These are phyloP conservation scores for Mallotus repandus DNA, from an alignment of 441 rosid species.

Conservation along the genomic window DNA sequence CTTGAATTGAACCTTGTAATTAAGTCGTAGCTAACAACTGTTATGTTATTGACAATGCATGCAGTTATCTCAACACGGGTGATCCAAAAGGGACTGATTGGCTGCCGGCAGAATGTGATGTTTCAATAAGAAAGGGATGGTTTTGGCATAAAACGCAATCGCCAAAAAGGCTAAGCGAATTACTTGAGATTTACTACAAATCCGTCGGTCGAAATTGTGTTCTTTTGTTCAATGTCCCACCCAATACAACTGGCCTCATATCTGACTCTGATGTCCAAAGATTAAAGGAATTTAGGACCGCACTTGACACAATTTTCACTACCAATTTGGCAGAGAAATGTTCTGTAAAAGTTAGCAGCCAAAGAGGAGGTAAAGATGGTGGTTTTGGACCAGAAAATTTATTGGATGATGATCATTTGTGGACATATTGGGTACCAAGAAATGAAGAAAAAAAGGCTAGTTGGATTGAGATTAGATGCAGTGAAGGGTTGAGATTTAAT, in stretches of 20 bases:
- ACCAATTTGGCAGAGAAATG: slow-evolving; percentile 48
- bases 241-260: slow-evolving; percentile 63
- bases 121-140: slow-evolving; percentile 64
- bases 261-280: slow-evolving; percentile 44
- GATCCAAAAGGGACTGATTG: slow-evolving; percentile 62
- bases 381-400: slow-evolving; percentile 62
- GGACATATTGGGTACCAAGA: slow-evolving; percentile 69
- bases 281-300: slow-evolving; percentile 41
- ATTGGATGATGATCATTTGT: slow-evolving; percentile 52
- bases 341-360: slow-evolving; percentile 51
- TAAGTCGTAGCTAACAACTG: no score
- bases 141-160: slow-evolving; percentile 65
- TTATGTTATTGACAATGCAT: neutral
- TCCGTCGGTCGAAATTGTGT: slow-evolving; percentile 72
- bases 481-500: slow-evolving; percentile 45
- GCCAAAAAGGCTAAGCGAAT: slow-evolving; percentile 47
- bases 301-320: slow-evolving; percentile 48
- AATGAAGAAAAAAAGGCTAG: slow-evolving; percentile 24
- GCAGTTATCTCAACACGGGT: slow-evolving; percentile 57
- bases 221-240: slow-evolving; percentile 63
- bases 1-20: no score
- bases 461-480: slow-evolving; percentile 50
- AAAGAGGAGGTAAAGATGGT: slow-evolving; percentile 47
- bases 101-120: slow-evolving; percentile 71
- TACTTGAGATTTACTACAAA: slow-evolving; percentile 59